These are phyloP conservation scores for Metarhizium album DNA, from an alignment of 2,329 filamentous ascomycete genomes.

Conservation along the genomic window DNA sequence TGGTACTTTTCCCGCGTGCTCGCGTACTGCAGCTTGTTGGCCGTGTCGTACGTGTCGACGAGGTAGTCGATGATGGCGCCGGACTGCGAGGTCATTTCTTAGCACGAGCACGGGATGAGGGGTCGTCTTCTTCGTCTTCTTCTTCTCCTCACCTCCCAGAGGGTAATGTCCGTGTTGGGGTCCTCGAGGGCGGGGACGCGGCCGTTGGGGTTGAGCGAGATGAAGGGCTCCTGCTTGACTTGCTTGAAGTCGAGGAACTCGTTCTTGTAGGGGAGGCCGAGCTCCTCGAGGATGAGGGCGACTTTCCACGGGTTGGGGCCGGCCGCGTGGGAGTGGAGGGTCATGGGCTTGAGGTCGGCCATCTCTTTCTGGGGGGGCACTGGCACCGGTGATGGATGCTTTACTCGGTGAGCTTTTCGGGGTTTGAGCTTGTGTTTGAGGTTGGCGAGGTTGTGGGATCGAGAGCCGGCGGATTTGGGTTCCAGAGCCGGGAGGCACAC, in stretches of 20 bases:
- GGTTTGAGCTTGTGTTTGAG: no score
- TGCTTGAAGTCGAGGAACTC: conserved; percentile 10
- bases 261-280: conserved; percentile 13
- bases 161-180: conserved; percentile 12
- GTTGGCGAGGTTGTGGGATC: no score
- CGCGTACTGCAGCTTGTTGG: conserved; percentile 7
- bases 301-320: conserved; percentile 13
- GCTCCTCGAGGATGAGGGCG: conserved; percentile 14
- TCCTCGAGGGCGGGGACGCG: conserved; percentile 12
- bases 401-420: no score
- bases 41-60: conserved; percentile 14
- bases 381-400: no score
- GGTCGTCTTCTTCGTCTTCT: not conserved
- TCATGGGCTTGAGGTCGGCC: conserved; percentile 2
- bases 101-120: not conserved
- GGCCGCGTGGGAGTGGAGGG: conserved; percentile 1
- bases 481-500: no score
- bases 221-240: conserved; percentile 14
- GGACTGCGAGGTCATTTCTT: conserved; percentile 5
- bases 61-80: conserved; percentile 16
- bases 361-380: not conserved
- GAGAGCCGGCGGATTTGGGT: no score
- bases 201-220: conserved; percentile 14
- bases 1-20: conserved; percentile 8
- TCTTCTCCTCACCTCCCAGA: conserved; percentile 11